Percentiles rank a stretch among this genome's conserved stretches.
Conservation (phyloP, 208 protist species). For the Leishmania mexicana region DNA sequence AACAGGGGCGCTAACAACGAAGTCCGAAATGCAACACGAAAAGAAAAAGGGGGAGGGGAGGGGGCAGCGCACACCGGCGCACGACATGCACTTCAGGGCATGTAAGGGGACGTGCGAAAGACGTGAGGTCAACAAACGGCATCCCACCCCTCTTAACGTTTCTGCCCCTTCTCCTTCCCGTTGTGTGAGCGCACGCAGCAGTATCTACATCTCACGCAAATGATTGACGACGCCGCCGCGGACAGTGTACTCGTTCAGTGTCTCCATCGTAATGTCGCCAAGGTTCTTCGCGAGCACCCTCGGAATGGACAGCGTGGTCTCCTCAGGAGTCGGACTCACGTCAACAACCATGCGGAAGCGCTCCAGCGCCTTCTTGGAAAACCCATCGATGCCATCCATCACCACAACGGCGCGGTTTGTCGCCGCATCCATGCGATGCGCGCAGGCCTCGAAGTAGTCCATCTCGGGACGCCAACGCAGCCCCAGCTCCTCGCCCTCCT, state of each 20-base stretch:
- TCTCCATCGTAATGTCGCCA: conserved; percentile 55
- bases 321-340: conserved; percentile 54
- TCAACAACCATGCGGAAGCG: conserved; percentile 82
- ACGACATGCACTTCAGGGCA: background rate
- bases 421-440: conserved; percentile 63
- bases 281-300: conserved; percentile 40
- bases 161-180: background rate
- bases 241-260: conserved; percentile 58
- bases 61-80: background rate
- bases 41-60: background rate
- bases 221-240: conserved; percentile 38
- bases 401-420: conserved; percentile 75
- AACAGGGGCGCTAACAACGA: conserved; percentile 5
- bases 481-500: conserved; percentile 53
- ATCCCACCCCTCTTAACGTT: background rate
- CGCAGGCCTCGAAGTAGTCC: conserved; percentile 85
- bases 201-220: conserved; percentile 30
- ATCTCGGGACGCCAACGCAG: conserved; percentile 83
- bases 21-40: background rate
- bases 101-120: background rate
- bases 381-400: conserved; percentile 79
- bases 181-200: background rate
- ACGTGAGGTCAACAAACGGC: background rate
- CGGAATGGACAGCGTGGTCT: conserved; percentile 45
- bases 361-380: conserved; percentile 75